Evolutionary conservation across 164 flowering plant genomes (phyloP).

Genomic region (Umbellularia californica): DNA sequence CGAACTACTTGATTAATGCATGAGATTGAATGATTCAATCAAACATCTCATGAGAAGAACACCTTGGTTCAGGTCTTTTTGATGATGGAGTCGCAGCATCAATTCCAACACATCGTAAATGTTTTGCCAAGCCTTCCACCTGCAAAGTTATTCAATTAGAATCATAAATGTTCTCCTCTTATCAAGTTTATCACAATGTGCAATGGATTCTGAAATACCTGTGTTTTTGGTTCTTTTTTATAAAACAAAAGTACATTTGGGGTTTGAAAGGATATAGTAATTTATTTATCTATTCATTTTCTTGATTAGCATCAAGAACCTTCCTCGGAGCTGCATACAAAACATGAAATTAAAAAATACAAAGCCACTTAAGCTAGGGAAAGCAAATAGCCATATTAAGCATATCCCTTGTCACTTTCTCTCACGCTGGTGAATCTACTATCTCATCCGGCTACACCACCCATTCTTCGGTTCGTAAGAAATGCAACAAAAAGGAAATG

Average conservation of each 20-base stretch:
- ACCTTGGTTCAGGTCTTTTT: conserved; percentile 85
- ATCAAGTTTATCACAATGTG: not conserved
- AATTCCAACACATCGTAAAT: conserved; percentile 84
- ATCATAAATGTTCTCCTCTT: not conserved
- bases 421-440: not conserved
- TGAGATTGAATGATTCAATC: not conserved
- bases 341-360: not conserved
- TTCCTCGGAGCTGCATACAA: not conserved
- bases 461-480: not conserved
- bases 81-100: conserved; percentile 83
- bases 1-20: not conserved
- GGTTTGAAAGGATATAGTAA: not conserved
- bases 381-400: not conserved
- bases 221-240: not conserved
- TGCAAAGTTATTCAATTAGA: conserved; percentile 18
- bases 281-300: not conserved
- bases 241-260: too few species aligned
- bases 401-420: not conserved
- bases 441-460: not conserved
- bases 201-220: not conserved
- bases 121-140: conserved; percentile 95
- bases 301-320: not conserved
- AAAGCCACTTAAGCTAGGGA: not conserved
- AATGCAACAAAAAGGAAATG: not conserved
- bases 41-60: conserved; percentile 6